These are phyloP conservation scores for Haematococcus lacustris DNA, from an alignment of 139 green algal genomes.

Conservation along the genomic window DNA sequence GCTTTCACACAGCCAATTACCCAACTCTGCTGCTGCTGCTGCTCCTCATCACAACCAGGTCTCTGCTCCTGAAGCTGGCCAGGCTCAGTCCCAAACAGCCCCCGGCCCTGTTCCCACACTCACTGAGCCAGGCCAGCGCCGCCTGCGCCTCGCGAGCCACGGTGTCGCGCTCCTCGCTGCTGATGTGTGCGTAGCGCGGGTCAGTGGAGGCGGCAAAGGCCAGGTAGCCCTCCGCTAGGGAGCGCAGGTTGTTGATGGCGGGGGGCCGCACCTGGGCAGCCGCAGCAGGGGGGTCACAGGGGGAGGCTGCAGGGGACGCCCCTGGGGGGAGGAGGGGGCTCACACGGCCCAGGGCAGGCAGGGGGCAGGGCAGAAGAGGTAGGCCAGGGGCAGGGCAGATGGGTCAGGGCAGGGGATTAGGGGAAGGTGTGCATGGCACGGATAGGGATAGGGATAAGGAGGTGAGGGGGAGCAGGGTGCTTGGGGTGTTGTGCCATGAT, in stretches of 20 bases:
- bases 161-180: slow-evolving; percentile 63
- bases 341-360: not conserved
- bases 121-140: slow-evolving; percentile 77
- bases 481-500: too few species aligned
- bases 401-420: not conserved
- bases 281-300: not conserved
- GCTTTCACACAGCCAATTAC: too few species aligned
- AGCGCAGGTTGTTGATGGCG: slow-evolving; percentile 21
- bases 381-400: not conserved
- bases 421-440: not conserved
- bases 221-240: slow-evolving; percentile 46
- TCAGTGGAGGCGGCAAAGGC: slow-evolving; percentile 26
- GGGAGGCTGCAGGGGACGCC: not conserved
- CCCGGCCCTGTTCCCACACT: too few species aligned
- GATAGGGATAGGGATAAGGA: too few species aligned
- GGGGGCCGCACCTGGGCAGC: not conserved
- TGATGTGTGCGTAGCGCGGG: slow-evolving; percentile 73
- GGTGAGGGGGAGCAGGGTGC: too few species aligned
- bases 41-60: too few species aligned
- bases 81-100: too few species aligned
- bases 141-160: slow-evolving; percentile 67
- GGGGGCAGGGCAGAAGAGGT: not conserved
- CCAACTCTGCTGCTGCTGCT: too few species aligned
- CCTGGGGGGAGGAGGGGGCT: too few species aligned
- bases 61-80: too few species aligned